These are phyloP conservation scores for Thinopyrum elongatum DNA, from an alignment of 176 grass and related monocot species.

Conservation along the genomic window DNA sequence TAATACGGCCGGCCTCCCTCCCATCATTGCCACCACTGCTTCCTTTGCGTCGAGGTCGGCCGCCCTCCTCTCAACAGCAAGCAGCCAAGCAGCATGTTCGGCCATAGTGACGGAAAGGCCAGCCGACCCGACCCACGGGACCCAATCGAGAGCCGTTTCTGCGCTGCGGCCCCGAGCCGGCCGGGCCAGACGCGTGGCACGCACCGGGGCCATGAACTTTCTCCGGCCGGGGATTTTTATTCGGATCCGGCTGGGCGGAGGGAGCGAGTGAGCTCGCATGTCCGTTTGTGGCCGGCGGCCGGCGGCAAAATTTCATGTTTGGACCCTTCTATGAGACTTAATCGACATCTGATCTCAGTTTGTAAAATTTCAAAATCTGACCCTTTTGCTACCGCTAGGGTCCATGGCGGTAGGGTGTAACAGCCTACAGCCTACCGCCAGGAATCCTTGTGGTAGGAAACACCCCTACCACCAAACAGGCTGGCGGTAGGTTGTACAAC, in stretches of 20 bases:
- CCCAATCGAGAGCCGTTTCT: background rate
- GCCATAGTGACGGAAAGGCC: background rate
- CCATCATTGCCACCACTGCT: background rate
- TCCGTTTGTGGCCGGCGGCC: background rate
- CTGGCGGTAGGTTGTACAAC: too few relatives aligned
- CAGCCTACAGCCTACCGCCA: too few relatives aligned
- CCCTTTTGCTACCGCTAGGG: too few relatives aligned
- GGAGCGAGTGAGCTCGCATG: background rate
- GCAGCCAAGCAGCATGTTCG: background rate
- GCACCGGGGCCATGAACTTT: background rate
- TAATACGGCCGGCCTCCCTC: background rate
- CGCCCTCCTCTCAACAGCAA: background rate
- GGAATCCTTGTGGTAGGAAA: too few relatives aligned
- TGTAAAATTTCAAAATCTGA: too few relatives aligned
- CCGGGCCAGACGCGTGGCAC: conserved; percentile 38
- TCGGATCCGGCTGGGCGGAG: background rate
- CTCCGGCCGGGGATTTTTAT: background rate
- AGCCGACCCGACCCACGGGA: background rate
- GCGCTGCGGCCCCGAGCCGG: background rate
- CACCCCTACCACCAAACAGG: too few relatives aligned
- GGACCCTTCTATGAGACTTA: too few relatives aligned
- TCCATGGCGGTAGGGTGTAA: too few relatives aligned
- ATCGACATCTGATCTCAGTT: too few relatives aligned
- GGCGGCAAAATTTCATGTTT: too few relatives aligned
- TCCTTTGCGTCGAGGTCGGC: background rate